Conservation (phyloP, 164 flowering plant genomes). For the Piper betle region DNA sequence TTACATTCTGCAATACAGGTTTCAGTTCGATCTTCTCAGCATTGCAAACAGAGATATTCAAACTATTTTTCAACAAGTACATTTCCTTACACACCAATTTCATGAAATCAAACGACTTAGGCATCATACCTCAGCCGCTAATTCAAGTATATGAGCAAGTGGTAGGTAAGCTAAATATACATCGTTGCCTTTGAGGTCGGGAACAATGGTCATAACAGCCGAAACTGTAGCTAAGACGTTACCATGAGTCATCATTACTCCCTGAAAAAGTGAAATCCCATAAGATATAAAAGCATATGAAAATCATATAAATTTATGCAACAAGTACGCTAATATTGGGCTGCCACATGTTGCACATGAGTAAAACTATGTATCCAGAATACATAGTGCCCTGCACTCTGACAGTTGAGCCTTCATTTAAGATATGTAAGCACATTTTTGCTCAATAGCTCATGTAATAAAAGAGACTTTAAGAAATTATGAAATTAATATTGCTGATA, state of each 20-base stretch:
- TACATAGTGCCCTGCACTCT: too few species aligned
- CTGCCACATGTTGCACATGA: too few species aligned
- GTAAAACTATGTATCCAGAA: too few species aligned
- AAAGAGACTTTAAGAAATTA: not conserved
- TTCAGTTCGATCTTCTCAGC: not conserved
- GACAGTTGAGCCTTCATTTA: not conserved
- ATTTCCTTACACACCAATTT: not conserved
- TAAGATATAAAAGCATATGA: not conserved
- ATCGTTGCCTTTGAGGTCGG: constrained; percentile 56
- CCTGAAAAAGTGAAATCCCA: constrained; percentile 30
- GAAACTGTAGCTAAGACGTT: constrained; percentile 75
- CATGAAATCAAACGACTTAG: not conserved
- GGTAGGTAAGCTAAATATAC: constrained; percentile 86
- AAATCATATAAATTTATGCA: too few species aligned
- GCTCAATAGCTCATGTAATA: not conserved
- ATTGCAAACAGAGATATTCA: too few species aligned
- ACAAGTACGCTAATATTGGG: too few species aligned
- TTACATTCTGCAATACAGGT: constrained; percentile 37
- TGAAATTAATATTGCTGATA: not conserved
- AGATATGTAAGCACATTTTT: not conserved
- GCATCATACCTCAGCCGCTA: constrained; percentile 83
- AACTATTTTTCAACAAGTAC: not conserved
- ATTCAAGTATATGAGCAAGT: constrained; percentile 88
- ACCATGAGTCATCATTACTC: constrained; percentile 97
- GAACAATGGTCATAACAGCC: constrained; percentile 86